A percentile compares a stretch with the other conserved stretches of the same genome.
These are phyloP conservation scores for Pelargonium nanum DNA, from an alignment of 345 rosid genomes.

Conservation along the genomic window DNA sequence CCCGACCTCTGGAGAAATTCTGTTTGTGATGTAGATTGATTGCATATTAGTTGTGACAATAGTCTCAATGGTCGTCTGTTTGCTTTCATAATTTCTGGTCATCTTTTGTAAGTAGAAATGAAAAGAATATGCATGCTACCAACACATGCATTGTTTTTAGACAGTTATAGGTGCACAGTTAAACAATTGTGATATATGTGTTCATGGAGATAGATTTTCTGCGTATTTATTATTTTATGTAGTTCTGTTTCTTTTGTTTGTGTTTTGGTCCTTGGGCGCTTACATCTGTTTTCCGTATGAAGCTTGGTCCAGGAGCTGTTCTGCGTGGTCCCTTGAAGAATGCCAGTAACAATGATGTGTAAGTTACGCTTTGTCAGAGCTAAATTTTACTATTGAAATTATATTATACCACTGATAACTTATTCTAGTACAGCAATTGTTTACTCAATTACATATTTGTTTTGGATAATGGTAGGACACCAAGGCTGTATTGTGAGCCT, in stretches of 20 bases:
- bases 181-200: no score
- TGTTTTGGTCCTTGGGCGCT: neutral
- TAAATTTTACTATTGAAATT: no score
- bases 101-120: neutral
- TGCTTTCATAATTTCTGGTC: no score
- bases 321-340: constrained; percentile 73
- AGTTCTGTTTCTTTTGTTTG: constrained; percentile 2
- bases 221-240: neutral
- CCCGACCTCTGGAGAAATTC: no score
- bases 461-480: constrained; percentile 37
- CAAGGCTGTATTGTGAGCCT: constrained; percentile 61
- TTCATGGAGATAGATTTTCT: no score
- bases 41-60: no score
- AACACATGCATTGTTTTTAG: neutral
- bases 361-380: constrained; percentile 23
- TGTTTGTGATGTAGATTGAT: no score
- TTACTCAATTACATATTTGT: constrained; percentile 8
- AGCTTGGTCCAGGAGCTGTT: constrained; percentile 82
- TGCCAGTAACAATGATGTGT: constrained; percentile 60
- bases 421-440: neutral
- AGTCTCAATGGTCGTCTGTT: no score
- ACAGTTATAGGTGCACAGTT: no score
- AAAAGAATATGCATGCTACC: neutral
- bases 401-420: neutral
- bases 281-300: constrained; percentile 14